These are phyloP conservation scores for Solanum appendiculatum DNA, from an alignment of 257 asterid genomes.

Conservation along the genomic window DNA sequence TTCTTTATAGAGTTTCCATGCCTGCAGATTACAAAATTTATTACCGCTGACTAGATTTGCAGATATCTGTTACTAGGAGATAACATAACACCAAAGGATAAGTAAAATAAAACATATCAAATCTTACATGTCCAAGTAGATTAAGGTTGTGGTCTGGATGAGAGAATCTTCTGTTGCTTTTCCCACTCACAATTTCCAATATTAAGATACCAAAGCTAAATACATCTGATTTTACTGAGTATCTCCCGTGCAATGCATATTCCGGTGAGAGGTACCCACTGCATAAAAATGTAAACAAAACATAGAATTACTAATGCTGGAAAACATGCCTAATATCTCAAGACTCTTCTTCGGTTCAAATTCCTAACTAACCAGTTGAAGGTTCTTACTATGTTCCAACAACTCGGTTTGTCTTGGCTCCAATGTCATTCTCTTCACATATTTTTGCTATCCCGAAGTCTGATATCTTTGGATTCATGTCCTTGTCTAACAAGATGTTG, in stretches of 20 bases:
- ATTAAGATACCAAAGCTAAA: conserved; percentile 33
- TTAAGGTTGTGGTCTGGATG: conserved; percentile 12
- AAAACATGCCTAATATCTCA: neutral
- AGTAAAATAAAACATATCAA: neutral
- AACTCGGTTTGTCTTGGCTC: conserved; percentile 17
- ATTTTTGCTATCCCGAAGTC: conserved; percentile 42
- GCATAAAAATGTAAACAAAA: neutral
- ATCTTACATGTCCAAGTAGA: conserved; percentile 19
- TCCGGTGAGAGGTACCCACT: conserved; percentile 52
- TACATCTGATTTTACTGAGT: conserved; percentile 36
- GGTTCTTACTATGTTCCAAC: conserved; percentile 41
- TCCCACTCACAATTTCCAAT: conserved; percentile 19
- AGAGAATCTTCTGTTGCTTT: conserved; percentile 12
- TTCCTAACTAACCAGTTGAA: neutral
- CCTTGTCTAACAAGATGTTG: conserved; percentile 28
- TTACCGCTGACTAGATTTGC: neutral
- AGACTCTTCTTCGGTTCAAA: neutral
- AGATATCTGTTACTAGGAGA: neutral
- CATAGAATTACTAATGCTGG: neutral
- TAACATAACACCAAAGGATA: neutral
- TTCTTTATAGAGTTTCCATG: conserved; percentile 21
- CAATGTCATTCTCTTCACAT: conserved; percentile 17
- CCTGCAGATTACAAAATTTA: conserved; percentile 7
- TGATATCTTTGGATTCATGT: conserved; percentile 40
- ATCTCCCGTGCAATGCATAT: conserved; percentile 32